Percentiles rank a stretch among this genome's conserved stretches.
Conservation (phyloP, 805 yeast species). For the Monosporozyma unispora region DNA sequence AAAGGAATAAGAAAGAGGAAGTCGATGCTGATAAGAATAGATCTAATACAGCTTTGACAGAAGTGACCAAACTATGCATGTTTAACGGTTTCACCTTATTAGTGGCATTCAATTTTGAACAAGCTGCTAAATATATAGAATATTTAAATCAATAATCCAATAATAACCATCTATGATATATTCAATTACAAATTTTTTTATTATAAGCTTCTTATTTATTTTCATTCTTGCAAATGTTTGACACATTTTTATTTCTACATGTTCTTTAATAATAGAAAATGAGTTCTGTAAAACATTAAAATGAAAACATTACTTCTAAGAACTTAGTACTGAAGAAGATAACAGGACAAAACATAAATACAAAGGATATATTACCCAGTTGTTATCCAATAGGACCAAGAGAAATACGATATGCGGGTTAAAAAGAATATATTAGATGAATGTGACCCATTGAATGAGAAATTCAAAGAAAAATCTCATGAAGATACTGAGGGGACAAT, state of each 20-base stretch:
- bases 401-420: not conserved
- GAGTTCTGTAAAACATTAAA: too few species aligned
- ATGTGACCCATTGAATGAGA: conserved; percentile 8
- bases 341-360: too few species aligned
- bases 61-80: conserved; percentile 34
- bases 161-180: too few species aligned
- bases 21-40: conserved; percentile 37
- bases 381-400: not conserved
- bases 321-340: too few species aligned
- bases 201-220: too few species aligned
- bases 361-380: too few species aligned
- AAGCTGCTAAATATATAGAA: conserved; percentile 40
- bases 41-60: conserved; percentile 31
- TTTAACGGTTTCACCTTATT: conserved; percentile 35
- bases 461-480: not conserved
- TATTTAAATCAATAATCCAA: conserved; percentile 19
- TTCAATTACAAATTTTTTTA: not conserved
- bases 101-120: conserved; percentile 40
- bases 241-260: not conserved
- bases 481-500: not conserved
- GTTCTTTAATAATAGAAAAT: not conserved
- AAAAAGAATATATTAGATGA: conserved; percentile 7
- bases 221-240: not conserved
- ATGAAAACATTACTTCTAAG: too few species aligned
- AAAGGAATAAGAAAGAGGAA: not conserved